These are phyloP conservation scores for Coemansia biformis DNA, from an alignment of 192 early-diverging fungal genomes.

Conservation along the genomic window DNA sequence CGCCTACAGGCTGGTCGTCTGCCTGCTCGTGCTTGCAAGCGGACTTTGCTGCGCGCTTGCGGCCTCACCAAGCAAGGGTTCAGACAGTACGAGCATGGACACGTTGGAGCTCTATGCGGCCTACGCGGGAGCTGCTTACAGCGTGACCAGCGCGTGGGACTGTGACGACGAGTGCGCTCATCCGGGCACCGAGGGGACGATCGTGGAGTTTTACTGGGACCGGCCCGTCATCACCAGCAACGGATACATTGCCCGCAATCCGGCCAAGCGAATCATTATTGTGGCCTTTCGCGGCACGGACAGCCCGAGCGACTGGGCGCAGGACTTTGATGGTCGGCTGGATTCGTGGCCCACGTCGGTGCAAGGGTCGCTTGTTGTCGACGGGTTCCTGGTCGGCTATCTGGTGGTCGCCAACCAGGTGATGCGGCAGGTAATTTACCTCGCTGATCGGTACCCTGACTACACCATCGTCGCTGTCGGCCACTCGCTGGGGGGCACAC, in stretches of 20 bases:
- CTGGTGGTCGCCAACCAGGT: conserved; percentile 6
- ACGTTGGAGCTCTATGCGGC: conserved; percentile 24
- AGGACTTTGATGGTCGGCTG: conserved; percentile 4
- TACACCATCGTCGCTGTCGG: conserved; percentile 29
- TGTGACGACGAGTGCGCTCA: conserved; percentile 27
- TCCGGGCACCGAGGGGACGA: conserved; percentile 17
- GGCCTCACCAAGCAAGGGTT: too few species aligned
- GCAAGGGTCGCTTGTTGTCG: conserved; percentile 14
- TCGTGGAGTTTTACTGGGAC: conserved; percentile 22
- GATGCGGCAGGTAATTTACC: neutral
- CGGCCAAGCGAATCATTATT: conserved; percentile 9
- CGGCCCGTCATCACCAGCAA: conserved; percentile 6
- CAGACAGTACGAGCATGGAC: neutral
- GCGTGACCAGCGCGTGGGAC: conserved; percentile 8
- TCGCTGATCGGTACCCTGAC: conserved; percentile 22
- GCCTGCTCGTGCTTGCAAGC: too few species aligned
- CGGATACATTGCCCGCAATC: conserved; percentile 30
- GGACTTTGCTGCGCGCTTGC: too few species aligned
- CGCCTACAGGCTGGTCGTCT: too few species aligned
- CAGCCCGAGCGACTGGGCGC: conserved; percentile 10
- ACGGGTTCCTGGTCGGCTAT: conserved; percentile 32
- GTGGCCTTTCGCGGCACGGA: conserved; percentile 25
- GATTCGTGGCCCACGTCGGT: conserved; percentile 9
- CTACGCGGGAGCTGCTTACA: conserved; percentile 32
- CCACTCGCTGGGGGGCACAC: conserved; percentile 39